Base-by-base conservation (phyloP, 2,329 filamentous ascomycete genomes). In the Diplodia sapinea region DNA sequence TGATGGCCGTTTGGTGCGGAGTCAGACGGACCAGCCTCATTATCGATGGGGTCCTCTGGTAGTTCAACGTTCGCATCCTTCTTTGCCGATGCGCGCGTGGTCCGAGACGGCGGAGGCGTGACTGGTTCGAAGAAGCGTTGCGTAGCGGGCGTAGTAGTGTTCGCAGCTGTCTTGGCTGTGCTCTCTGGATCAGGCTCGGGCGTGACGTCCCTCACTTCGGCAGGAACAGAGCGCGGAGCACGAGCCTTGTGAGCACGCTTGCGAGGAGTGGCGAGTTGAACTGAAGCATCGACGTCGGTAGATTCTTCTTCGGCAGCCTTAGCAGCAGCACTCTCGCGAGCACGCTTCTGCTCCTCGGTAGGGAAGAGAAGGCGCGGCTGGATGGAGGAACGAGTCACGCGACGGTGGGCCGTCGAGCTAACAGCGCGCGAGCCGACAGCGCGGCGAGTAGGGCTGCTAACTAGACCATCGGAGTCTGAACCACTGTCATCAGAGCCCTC, bases 341-440 rank as follows among this genome's bases (percentile, higher is more conserved):
- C 72, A 74, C 78, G 72, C 75, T 81, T 75, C 69, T 83, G 76
- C 71, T 83, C 83, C 70, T 81, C 81, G 50, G 80, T 78, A 4
- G 88, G 87, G 79, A 92, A 94, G 8, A 94, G 84, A 9, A 92
- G 85, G 40, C 89, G 87, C 15, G 91, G 91, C 78, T 91, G 89
- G 75, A 93, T 84, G 1, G 86, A 82, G n/a, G 89, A 88, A 68
- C 90, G 88, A 29, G 89, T 90, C 65, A 90, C 79, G 26, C 84
- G 87, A 36, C 83, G 83, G 40, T 77, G 72, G 51, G 77, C 76
- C 23, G 62, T 57, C 7, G 43, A 23, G 15, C 43, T n/a, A 15
- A 49, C 54, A 9, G 54, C 54, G 26, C 55, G 65, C 33, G 33
- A 36, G 2, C 33, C n/a, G 15, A 49, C 54, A 15, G 54, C 54